Base-by-base conservation (phyloP, 2,329 filamentous ascomycete species). In the Ceratocystis lukuohia region DNA sequence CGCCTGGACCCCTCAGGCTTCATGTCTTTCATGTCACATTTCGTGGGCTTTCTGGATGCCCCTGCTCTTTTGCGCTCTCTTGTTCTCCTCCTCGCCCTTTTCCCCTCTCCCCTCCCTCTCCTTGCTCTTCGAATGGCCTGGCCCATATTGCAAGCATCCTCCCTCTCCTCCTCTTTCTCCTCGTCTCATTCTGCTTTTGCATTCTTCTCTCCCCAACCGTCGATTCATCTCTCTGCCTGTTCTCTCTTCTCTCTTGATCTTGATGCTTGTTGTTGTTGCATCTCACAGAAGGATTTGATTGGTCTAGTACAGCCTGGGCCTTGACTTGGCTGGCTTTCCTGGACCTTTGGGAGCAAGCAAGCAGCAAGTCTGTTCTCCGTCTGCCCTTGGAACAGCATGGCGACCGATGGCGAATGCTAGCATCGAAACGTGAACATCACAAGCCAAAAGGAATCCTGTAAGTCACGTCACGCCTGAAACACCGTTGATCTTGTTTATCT, bases 401-500 rank as follows among this genome's bases (percentile, higher is more conserved):
- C 15, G 25, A 25, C 48, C 3, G 48, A 53, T 28, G 20, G 48
- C 48, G 48, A 53, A 53, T 25, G 5, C 20, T 7, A 53, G 48
- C 15, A 53, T 17, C 20, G 48, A 25, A 15, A 53, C 48, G 25
- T 25, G 48, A 25, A 28, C 6, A 25, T 28, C 48, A 53, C 12
- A 53, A 53, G 20, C 48, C 6, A 61, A 61, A 61, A 61, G 20
- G 4, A 41, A 25, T 53, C 20, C 25, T 53, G 48, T 53, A 53
- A 53, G 48, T 53, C 48, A 25, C 22, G 8, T 25, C 48, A 25
- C 48, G 20, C 48, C 48, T 53, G 48, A 53, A 53, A 53, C 48
- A 25, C 25, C 48, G 20, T 53, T 53, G 48, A 53, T 53, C 48
- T 53, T 53, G 48, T 53, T 50, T 50, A 50, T 50, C 46, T 50